Evolutionary conservation across 495 filamentous ascomycete genomes (phyloP).

Genomic region (Penicillium fimorum): DNA sequence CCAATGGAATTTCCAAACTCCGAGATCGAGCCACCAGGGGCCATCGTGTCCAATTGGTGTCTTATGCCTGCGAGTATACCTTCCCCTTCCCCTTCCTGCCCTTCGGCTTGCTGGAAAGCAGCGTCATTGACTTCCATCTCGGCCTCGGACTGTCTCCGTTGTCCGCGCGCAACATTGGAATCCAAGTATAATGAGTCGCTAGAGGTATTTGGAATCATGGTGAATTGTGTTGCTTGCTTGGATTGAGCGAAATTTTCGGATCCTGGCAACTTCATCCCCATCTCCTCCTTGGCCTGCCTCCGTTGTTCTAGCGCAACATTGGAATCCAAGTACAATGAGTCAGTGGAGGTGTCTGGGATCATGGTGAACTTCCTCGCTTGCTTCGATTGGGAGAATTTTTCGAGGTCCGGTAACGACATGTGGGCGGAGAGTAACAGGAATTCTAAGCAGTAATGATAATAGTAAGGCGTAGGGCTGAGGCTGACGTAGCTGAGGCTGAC

Average conservation of each 20-base stretch:
- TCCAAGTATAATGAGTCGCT: neutral
- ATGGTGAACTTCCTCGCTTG: neutral
- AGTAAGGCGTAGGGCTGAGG: slow-evolving; percentile 27
- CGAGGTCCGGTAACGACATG: neutral
- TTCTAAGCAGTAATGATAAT: slow-evolving; percentile 5
- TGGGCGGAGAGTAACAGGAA: neutral
- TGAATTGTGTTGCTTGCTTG: neutral
- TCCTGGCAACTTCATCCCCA: neutral
- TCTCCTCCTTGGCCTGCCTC: neutral
- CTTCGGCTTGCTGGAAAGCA: neutral
- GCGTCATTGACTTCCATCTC: neutral
- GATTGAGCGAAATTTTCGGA: neutral
- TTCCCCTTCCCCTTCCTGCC: neutral
- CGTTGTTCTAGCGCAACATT: slow-evolving; percentile 5
- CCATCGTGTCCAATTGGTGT: slow-evolving; percentile 7
- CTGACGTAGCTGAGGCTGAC: slow-evolving; percentile 15
- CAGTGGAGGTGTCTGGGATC: neutral
- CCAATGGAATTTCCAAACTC: slow-evolving; percentile 10
- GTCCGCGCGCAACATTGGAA: slow-evolving; percentile 3
- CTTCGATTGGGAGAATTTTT: neutral
- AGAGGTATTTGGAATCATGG: neutral
- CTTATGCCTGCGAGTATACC: slow-evolving; percentile 9
- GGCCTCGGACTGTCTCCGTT: neutral
- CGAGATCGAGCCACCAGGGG: slow-evolving; percentile 2
- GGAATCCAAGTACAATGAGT: neutral